These are phyloP conservation scores for Thecaphora thlaspeos DNA, from an alignment of 1,284 basidiomycete species.

Conservation along the genomic window DNA sequence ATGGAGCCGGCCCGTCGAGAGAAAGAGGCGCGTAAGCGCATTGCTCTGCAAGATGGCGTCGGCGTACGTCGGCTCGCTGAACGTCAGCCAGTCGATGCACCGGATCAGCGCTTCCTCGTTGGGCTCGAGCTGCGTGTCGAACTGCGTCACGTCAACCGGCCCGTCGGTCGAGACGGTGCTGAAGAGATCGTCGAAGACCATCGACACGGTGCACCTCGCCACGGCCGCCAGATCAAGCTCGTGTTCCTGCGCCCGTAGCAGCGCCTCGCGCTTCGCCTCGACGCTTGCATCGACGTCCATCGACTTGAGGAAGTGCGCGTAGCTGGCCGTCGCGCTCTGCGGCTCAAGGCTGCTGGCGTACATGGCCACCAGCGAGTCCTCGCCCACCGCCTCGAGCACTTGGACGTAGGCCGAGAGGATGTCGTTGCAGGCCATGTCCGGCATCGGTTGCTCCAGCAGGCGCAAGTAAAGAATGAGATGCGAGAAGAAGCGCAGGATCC, in stretches of 20 bases:
- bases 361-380: slow-evolving; percentile 83
- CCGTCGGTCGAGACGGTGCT: slow-evolving; percentile 35
- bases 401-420: slow-evolving; percentile 87
- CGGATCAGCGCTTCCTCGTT: slow-evolving; percentile 67
- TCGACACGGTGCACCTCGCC: slow-evolving; percentile 76
- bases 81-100: slow-evolving; percentile 90
- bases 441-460: slow-evolving; percentile 66
- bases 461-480: slow-evolving; percentile 89
- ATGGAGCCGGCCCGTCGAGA: slow-evolving; percentile 45
- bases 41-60: slow-evolving; percentile 55
- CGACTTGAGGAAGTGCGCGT: slow-evolving; percentile 79
- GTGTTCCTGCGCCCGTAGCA: slow-evolving; percentile 77
- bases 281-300: slow-evolving; percentile 72
- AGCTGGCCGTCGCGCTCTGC: slow-evolving; percentile 81
- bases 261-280: slow-evolving; percentile 70
- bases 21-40: slow-evolving; percentile 43
- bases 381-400: slow-evolving; percentile 71
- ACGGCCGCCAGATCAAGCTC: slow-evolving; percentile 79
- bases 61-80: slow-evolving; percentile 60
- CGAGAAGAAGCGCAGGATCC: slow-evolving; percentile 79
- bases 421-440: slow-evolving; percentile 67
- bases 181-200: slow-evolving; percentile 64
- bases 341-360: slow-evolving; percentile 90
- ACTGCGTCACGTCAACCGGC: slow-evolving; percentile 16
- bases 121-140: slow-evolving; percentile 26